phyloP scores from a whole-genome alignment of 2,329 filamentous ascomycete genomes.

The Knufia fluminis region DNA sequence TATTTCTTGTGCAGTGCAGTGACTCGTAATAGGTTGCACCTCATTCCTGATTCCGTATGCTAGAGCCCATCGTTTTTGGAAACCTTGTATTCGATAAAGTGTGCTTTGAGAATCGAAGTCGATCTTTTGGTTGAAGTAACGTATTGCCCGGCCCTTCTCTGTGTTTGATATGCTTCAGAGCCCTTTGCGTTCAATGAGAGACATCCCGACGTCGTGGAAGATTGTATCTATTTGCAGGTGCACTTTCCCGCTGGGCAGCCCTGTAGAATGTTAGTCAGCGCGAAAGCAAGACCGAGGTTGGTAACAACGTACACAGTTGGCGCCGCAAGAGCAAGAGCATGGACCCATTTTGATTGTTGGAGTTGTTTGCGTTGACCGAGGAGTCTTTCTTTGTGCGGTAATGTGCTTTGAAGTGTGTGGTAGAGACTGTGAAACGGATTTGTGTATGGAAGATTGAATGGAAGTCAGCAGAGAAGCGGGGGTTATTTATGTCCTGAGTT shows the following conservation, averaged over 20 bases:
- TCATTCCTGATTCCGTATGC: too few relatives aligned
- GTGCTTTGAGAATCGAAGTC: neutral
- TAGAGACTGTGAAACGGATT: neutral
- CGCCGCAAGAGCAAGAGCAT: conserved; percentile 7
- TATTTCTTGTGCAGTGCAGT: too few relatives aligned
- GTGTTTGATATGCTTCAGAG: too few relatives aligned
- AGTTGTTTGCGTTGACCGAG: neutral
- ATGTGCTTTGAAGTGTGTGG: neutral
- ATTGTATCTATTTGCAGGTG: conserved; percentile 4
- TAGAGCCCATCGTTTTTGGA: too few relatives aligned
- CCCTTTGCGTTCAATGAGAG: neutral
- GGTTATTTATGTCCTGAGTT: conserved; percentile 2
- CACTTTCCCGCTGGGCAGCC: conserved; percentile 10
- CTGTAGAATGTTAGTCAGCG: too few relatives aligned
- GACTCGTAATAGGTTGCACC: too few relatives aligned
- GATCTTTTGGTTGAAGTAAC: neutral
- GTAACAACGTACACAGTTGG: conserved; percentile 4
- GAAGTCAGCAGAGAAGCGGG: neutral
- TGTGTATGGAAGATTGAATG: neutral
- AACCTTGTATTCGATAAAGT: too few relatives aligned
- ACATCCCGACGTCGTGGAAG: neutral
- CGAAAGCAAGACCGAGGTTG: too few relatives aligned
- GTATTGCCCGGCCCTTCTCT: too few relatives aligned
- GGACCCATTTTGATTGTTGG: conserved; percentile 6
- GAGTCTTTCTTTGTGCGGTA: neutral